Percentiles rank a stretch among this genome's conserved stretches.
phyloP scores from a whole-genome alignment of 805 yeast genomes.

The Ogataea pilisensis region DNA sequence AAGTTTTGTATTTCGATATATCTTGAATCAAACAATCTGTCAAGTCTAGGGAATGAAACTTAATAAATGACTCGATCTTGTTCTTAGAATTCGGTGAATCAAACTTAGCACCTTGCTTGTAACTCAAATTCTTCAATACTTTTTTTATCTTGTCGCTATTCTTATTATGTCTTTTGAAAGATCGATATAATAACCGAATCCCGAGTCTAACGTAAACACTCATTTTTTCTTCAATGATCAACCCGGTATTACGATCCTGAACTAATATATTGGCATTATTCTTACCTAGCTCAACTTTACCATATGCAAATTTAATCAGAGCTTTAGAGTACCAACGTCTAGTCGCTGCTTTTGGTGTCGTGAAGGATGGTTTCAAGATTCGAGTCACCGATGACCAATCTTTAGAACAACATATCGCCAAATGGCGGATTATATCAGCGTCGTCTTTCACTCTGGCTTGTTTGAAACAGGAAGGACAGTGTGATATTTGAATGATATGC shows the following conservation, averaged over 20 bases:
- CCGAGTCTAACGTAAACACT: conserved; percentile 85
- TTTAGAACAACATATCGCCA: conserved; percentile 79
- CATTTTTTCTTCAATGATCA: conserved; percentile 91
- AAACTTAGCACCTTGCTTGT: conserved; percentile 81
- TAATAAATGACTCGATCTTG: conserved; percentile 72
- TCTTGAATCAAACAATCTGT: conserved; percentile 57
- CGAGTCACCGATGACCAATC: conserved; percentile 70
- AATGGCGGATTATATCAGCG: conserved; percentile 75
- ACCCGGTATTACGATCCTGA: conserved; percentile 86
- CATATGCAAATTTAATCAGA: conserved; percentile 80
- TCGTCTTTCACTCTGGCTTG: conserved; percentile 54
- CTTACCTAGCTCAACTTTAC: conserved; percentile 79
- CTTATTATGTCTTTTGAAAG: conserved; percentile 45
- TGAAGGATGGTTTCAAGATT: conserved; percentile 61
- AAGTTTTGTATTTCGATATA: conserved; percentile 52
- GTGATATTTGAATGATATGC: conserved; percentile 54
- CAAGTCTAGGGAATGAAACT: conserved; percentile 76
- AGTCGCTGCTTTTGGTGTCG: conserved; percentile 76
- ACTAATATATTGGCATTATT: conserved; percentile 93
- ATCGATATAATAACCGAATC: conserved; percentile 75
- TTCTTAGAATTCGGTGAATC: conserved; percentile 63
- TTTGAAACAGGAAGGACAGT: conserved; percentile 77
- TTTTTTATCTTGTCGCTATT: conserved; percentile 47
- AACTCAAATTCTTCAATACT: conserved; percentile 60
- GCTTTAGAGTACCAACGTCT: conserved; percentile 86